Base-by-base conservation (phyloP, 2,329 filamentous ascomycete genomes). In the Trichoderma sp. region DNA sequence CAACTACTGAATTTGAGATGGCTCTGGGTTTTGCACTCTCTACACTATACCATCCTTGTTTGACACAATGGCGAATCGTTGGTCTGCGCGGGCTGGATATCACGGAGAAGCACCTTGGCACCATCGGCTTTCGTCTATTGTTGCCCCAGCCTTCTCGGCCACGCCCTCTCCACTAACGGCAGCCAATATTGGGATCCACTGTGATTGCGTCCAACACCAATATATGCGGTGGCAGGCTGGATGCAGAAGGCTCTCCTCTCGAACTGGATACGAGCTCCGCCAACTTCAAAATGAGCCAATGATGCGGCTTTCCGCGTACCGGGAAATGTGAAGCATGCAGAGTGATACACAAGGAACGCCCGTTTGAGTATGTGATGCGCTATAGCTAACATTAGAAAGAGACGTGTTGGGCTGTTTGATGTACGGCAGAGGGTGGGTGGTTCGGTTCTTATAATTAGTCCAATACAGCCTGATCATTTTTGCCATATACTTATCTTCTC, bases 281-380 rank as follows among this genome's bases (percentile, higher is more conserved):
- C 51, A 52, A 59, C 54, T 39, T 13, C 39, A 43, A 39, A 5
- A 5, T 24, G 26, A 18, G 30, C 67, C 67, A 69, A 69, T 68
- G 32, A 65, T 24, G 32, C 21, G 26, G 2, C 24, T 59, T 24
- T 55, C 67, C 30, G 59, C 16, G 3, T 24, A 21, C 52, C 39
- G 14, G 43, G 39, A 55, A 52, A 52, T 16, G 60, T 69, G 54
- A 43, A 52, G 54, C 43, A 66, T 51, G 39, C 26, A 13, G 18
- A 54, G 67, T 66, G 60, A 24, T 54, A 66, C 60, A 34, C 16
- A 32, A 30, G 11, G 34, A 43, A 43, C 24, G 16, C 16, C 24
- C 52, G 24, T 28, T 49, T 24, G 67, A 59, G 26, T 18, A 56
- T 59, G 60, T 37, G 63, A 24, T 43, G 39, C n/a, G 14, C 39